Conservation (phyloP, 257 asterid genomes). For the Solanum peruvianum region DNA sequence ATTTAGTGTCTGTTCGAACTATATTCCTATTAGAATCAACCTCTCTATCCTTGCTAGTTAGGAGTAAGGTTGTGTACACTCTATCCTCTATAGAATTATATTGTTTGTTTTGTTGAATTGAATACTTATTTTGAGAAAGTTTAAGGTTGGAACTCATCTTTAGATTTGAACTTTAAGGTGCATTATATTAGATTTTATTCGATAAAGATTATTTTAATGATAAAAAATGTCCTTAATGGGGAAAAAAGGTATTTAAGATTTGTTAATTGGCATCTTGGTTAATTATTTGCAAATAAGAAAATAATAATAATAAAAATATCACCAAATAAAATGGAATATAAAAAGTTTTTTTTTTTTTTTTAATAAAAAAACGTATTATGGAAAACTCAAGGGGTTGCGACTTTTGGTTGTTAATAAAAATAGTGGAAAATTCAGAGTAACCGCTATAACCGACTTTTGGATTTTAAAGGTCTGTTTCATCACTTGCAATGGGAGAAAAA, state of each 20-base stretch:
- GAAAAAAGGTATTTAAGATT: too few relatives aligned
- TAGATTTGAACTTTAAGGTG: not conserved
- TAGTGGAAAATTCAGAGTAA: not conserved
- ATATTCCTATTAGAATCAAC: not conserved
- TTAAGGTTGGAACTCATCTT: too few relatives aligned
- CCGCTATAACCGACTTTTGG: not conserved
- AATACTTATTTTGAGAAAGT: not conserved
- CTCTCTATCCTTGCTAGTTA: not conserved
- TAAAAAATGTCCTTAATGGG: not conserved
- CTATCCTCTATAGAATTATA: not conserved
- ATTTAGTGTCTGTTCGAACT: not conserved
- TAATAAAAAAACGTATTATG: not conserved
- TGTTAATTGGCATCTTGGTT: not conserved
- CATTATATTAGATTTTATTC: not conserved
- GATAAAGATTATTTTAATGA: not conserved
- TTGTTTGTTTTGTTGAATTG: not conserved
- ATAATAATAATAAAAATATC: too few relatives aligned
- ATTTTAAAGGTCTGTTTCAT: not conserved
- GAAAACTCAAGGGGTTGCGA: not conserved
- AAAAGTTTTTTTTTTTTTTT: not conserved
- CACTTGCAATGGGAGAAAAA: constrained; percentile 18
- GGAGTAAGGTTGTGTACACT: not conserved
- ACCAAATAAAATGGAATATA: not conserved
- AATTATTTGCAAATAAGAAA: not conserved
- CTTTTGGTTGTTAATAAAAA: not conserved